Conservation (phyloP, 2,329 filamentous ascomycete genomes). For the Aspergillus ochraceoroseus region DNA sequence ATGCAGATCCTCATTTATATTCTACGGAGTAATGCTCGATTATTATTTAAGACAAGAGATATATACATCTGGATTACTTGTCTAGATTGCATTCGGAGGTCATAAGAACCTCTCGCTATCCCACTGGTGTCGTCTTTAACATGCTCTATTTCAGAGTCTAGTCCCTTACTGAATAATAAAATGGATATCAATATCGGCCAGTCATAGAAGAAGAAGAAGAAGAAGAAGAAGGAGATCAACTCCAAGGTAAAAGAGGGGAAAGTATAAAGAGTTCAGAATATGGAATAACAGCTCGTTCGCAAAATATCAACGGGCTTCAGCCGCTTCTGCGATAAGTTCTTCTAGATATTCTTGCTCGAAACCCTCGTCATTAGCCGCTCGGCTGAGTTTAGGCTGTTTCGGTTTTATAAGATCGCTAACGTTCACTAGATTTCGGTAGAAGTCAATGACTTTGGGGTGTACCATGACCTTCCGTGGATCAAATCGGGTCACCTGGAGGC, state of each 20-base stretch:
- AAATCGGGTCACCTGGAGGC: constrained; percentile 82
- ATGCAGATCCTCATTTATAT: no score
- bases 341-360: constrained; percentile 48
- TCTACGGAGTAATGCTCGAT: no score
- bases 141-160: no score
- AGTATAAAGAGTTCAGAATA: background rate
- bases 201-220: constrained; percentile 1
- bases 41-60: no score
- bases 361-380: constrained; percentile 28
- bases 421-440: constrained; percentile 77
- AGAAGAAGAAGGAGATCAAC: no score
- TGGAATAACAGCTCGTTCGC: background rate
- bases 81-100: no score
- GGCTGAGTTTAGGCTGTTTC: constrained; percentile 18
- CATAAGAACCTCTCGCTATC: no score
- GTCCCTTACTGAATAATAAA: no score
- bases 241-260: background rate
- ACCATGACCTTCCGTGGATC: constrained; percentile 91
- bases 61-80: no score
- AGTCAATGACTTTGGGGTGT: constrained; percentile 76
- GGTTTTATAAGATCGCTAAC: constrained; percentile 53
- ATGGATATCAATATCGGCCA: constrained; percentile 17
- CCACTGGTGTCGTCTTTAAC: no score
- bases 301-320: background rate
- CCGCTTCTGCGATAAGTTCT: constrained; percentile 8